Evolutionary conservation across 345 rosid genomes (phyloP).

Genomic region (Eucalyptus dawsonii): DNA sequence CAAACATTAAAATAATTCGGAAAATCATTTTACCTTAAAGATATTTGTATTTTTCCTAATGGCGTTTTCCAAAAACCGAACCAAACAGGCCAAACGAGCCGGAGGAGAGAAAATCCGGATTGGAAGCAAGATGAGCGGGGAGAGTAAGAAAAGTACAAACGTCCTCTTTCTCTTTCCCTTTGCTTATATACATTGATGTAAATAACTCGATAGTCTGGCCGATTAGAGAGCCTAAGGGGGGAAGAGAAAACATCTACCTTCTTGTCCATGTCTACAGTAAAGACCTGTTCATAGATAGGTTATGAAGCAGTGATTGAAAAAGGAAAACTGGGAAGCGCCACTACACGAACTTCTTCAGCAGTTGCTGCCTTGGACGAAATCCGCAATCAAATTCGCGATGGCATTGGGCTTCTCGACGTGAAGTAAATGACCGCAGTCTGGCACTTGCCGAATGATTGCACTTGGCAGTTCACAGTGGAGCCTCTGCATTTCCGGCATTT

Average conservation of each 20-base stretch:
- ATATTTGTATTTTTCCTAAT: no score
- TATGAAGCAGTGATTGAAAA: background rate
- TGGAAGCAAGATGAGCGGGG: background rate
- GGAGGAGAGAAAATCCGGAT: background rate
- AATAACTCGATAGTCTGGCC: background rate
- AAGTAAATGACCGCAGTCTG: conserved; percentile 63
- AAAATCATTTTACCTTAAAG: fast-evolving
- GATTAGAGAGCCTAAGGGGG: background rate
- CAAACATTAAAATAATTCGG: fast-evolving
- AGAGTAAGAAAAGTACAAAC: background rate
- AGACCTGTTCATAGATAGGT: background rate
- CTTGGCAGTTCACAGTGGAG: conserved; percentile 47
- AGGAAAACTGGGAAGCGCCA: background rate
- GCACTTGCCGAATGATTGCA: conserved; percentile 35
- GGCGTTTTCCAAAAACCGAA: fast-evolving
- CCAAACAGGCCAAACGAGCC: background rate
- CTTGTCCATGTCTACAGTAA: background rate
- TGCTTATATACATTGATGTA: background rate
- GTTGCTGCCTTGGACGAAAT: conserved; percentile 14
- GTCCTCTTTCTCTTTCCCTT: background rate
- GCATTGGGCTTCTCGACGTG: conserved; percentile 59
- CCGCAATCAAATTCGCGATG: conserved; percentile 38
- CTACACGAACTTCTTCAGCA: background rate
- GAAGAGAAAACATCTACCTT: background rate
- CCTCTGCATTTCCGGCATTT: conserved; percentile 21